Percentiles rank a stretch among this genome's conserved stretches.
These are phyloP conservation scores for Rickenella mellea DNA, from an alignment of 768 basidiomycete genomes.

Conservation along the genomic window DNA sequence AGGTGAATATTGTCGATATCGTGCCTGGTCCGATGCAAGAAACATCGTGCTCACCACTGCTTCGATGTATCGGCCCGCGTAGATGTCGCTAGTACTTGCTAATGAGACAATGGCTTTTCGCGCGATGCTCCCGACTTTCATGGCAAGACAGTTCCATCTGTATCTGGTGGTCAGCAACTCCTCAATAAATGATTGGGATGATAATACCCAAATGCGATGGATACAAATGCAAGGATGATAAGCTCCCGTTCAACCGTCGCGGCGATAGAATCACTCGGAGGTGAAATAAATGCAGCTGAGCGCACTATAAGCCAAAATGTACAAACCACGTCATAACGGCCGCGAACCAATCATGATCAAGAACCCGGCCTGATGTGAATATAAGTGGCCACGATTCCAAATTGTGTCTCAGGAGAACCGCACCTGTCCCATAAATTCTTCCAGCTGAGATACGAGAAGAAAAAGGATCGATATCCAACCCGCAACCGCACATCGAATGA, in stretches of 20 bases:
- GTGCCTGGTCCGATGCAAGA: conserved; percentile 15
- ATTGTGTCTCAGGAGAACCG: no score
- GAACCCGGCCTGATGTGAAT: conserved; percentile 61
- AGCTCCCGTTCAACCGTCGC: conserved; percentile 57
- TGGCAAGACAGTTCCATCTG: conserved; percentile 61
- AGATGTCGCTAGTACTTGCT: conserved; percentile 28
- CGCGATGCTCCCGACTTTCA: conserved; percentile 50
- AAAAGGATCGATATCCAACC: conserved; percentile 56
- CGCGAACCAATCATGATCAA: conserved; percentile 48
- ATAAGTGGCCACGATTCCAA: no score
- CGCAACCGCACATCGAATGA: conserved; percentile 48
- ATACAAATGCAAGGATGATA: conserved; percentile 39
- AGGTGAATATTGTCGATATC: neutral
- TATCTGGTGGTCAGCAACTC: neutral
- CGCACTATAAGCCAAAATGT: neutral
- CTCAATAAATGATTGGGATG: neutral
- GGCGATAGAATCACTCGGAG: conserved; percentile 59
- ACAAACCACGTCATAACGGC: neutral
- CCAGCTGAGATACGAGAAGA: conserved; percentile 43
- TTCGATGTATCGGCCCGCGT: conserved; percentile 52
- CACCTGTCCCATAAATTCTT: conserved; percentile 50
- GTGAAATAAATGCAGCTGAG: conserved; percentile 53
- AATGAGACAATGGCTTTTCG: conserved; percentile 32
- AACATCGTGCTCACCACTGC: conserved; percentile 19
- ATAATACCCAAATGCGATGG: conserved; percentile 46